Evolutionary conservation across 176 grass and related monocot species (phyloP), one percentile per base, ranked within the genome.

Genomic region (Zea luxurians): DNA sequence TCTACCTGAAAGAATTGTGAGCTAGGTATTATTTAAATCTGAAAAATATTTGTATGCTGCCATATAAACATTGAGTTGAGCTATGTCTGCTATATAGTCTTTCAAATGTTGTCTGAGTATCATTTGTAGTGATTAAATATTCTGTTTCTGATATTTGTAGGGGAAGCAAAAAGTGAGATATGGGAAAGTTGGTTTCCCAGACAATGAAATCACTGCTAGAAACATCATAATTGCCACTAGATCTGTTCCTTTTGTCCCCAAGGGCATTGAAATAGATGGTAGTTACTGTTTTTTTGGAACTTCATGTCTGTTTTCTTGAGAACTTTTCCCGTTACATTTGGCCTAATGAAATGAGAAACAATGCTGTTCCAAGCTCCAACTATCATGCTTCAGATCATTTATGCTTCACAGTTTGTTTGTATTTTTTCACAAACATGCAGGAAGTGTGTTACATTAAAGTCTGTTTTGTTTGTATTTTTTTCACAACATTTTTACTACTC

Each of bases 241-340:
- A 57, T 97, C 94, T 71, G 87, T 91, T 80, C 94, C 94, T 73
- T 93, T 97, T 86, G 91, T 94, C 68, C 94, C 94, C 12, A 92
- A 97, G 80, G 94, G 94, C 76, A 97, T 97, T 66, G 91, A 97
- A 90, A 64, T 97, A 88, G 91, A 94, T 80, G 89, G 94, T 97
- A 88, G 15, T 9, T 82, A 38, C 37, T 57, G 48, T 76, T 87
- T 37, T 16, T 62, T 55, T 37, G 63, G 42, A 70, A 84, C 7
- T 74, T 40, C 48, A 85, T 52, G 54, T 55, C 61, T 85, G 38
- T 76, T 77, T 79, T 45, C 74, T 52, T 63, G 17, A 48, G 59
- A 44, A 4, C 38, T 9, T 40, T 50, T 61, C 15, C 61, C 27
- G 9, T 2, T 66, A 13, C 43, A 55, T 55, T 34, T 53, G 50